phyloP scores from a whole-genome alignment of 2,329 filamentous ascomycete genomes.

The Trichoderma atrobrunneum region DNA sequence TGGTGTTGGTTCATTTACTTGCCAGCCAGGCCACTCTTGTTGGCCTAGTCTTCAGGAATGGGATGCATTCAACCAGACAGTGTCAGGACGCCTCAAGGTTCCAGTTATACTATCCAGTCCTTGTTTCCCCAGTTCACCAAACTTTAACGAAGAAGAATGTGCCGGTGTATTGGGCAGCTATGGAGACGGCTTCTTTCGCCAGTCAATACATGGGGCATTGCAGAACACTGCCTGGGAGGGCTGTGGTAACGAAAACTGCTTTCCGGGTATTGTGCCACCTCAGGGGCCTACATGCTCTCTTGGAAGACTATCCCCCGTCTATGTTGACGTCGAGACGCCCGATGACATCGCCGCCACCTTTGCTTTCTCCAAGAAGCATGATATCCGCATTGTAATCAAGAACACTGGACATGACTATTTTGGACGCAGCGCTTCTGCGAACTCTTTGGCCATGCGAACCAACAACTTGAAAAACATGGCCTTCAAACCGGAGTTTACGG shows the following conservation, averaged over 20 bases:
- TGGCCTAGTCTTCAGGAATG: neutral
- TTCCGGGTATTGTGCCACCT: neutral
- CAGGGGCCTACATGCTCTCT: neutral
- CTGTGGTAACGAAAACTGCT: neutral
- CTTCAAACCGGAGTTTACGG: neutral
- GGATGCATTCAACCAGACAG: neutral
- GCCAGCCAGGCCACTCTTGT: neutral
- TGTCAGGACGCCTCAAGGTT: neutral
- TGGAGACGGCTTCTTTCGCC: neutral
- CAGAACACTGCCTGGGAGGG: neutral
- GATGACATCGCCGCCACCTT: neutral
- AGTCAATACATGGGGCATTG: neutral
- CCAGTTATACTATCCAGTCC: neutral
- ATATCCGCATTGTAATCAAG: neutral
- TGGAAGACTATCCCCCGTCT: neutral
- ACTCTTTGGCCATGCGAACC: neutral
- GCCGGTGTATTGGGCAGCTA: neutral
- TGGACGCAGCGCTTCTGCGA: neutral
- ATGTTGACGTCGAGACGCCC: neutral
- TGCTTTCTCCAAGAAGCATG: neutral
- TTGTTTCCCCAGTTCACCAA: neutral
- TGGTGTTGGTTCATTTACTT: neutral
- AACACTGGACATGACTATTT: neutral
- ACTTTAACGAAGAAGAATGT: neutral
- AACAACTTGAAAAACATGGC: neutral